phyloP scores from a whole-genome alignment of 2,329 filamentous ascomycete genomes.

The Colletotrichum sp. region DNA sequence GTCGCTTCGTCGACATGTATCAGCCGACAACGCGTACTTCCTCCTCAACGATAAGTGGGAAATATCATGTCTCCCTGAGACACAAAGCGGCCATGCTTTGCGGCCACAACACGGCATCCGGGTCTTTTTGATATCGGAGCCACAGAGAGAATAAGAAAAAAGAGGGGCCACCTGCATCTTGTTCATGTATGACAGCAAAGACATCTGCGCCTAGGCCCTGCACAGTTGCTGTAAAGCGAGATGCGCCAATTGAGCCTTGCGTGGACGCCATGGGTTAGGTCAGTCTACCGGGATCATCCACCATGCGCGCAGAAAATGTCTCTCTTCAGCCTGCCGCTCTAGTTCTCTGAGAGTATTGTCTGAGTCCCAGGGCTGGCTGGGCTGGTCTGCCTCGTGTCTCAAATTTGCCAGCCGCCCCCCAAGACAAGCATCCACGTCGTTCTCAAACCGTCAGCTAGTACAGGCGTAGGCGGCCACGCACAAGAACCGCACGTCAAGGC shows the following conservation, averaged over 20 bases:
- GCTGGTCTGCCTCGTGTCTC: conserved; percentile 6
- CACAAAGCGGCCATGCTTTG: not conserved
- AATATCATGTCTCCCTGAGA: not conserved
- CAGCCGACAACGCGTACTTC: not conserved
- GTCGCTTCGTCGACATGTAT: not conserved
- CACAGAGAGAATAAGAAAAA: not conserved
- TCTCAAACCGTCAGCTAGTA: not conserved
- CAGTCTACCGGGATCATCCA: conserved; percentile 12
- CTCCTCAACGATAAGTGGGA: not conserved
- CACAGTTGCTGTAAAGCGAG: conserved; percentile 7
- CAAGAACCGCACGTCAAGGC: conserved; percentile 7
- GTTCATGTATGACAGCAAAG: conserved; percentile 19
- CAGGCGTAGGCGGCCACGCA: not conserved
- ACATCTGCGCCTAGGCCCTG: conserved; percentile 16
- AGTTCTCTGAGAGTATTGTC: not conserved
- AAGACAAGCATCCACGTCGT: conserved; percentile 10
- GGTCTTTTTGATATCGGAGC: conserved; percentile 1
- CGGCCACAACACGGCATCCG: not conserved
- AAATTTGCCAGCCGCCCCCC: not conserved
- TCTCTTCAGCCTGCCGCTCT: not conserved
- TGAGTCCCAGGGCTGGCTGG: not conserved
- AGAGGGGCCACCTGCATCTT: conserved; percentile 1
- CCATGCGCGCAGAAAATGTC: not conserved
- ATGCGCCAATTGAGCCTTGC: conserved; percentile 21
- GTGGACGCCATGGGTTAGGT: conserved; percentile 8